phyloP scores from a whole-genome alignment of 495 filamentous ascomycete species.

The Venustampulla echinocandica region DNA sequence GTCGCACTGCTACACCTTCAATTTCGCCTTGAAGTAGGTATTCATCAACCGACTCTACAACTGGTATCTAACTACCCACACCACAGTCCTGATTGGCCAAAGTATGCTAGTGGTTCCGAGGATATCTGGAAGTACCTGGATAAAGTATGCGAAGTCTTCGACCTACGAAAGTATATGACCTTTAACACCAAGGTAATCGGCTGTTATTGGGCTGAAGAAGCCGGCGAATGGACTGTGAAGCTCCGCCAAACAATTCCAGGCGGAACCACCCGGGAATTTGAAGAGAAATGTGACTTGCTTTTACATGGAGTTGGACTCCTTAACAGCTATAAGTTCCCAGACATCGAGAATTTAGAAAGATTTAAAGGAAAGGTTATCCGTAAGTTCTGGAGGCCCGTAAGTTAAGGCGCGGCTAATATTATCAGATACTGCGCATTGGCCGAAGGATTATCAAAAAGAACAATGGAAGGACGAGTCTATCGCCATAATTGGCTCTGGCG shows the following conservation, averaged over 20 bases:
- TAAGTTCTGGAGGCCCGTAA: not conserved
- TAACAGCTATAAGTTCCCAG: conserved; percentile 29
- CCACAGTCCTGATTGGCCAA: conserved; percentile 29
- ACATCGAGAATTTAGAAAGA: conserved; percentile 28
- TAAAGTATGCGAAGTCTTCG: conserved; percentile 30
- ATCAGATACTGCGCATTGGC: conserved; percentile 15
- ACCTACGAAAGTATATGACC: conserved; percentile 44
- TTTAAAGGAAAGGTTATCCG: conserved; percentile 30
- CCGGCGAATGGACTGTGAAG: conserved; percentile 13
- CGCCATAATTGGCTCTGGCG: conserved; percentile 47
- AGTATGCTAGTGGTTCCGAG: conserved; percentile 26
- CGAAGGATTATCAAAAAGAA: conserved; percentile 15
- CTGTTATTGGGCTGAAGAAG: conserved; percentile 14
- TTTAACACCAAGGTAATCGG: conserved; percentile 15
- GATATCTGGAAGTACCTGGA: conserved; percentile 33
- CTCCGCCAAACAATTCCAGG: conserved; percentile 13
- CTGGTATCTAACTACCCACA: not conserved
- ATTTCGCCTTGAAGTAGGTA: conserved; percentile 25
- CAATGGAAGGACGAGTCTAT: conserved; percentile 38
- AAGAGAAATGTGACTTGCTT: conserved; percentile 14
- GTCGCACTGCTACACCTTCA: conserved; percentile 34
- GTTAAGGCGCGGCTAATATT: not conserved
- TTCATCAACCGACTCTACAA: not conserved
- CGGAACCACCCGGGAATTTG: conserved; percentile 13
- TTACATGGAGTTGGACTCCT: conserved; percentile 27